These are phyloP conservation scores for Delphinella strobiligena DNA, from an alignment of 2,329 filamentous ascomycete species.

Conservation along the genomic window DNA sequence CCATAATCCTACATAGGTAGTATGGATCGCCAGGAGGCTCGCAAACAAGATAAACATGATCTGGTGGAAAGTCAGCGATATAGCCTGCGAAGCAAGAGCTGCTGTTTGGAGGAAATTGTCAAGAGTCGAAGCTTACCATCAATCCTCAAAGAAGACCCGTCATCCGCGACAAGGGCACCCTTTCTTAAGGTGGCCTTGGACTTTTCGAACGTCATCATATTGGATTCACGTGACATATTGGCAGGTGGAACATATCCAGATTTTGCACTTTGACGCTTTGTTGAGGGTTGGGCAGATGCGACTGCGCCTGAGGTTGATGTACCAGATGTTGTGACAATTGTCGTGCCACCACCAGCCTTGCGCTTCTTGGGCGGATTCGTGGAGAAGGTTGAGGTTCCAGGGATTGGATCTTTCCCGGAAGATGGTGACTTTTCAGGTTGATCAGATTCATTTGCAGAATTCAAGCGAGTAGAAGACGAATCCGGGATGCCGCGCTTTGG, in stretches of 20 bases:
- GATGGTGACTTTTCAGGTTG: slow-evolving; percentile 3
- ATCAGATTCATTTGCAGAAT: not conserved
- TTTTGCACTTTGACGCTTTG: slow-evolving; percentile 16
- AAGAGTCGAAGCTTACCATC: slow-evolving; percentile 60
- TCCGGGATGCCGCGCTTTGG: slow-evolving; percentile 12
- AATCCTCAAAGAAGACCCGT: slow-evolving; percentile 69
- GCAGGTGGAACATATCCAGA: slow-evolving; percentile 25
- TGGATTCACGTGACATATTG: slow-evolving; percentile 51
- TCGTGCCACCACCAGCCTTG: slow-evolving; percentile 51
- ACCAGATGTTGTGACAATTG: slow-evolving; percentile 11
- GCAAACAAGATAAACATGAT: slow-evolving; percentile 90
- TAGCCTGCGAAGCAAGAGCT: no score
- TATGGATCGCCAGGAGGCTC: slow-evolving; percentile 97
- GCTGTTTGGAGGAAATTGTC: not conserved
- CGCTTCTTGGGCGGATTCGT: slow-evolving; percentile 62
- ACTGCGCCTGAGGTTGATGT: slow-evolving; percentile 14
- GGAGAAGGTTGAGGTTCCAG: slow-evolving; percentile 48
- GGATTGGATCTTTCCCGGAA: slow-evolving; percentile 19
- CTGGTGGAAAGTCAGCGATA: slow-evolving; percentile 34
- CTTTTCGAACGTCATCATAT: slow-evolving; percentile 79
- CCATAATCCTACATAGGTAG: slow-evolving; percentile 96
- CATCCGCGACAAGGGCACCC: slow-evolving; percentile 74
- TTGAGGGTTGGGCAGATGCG: slow-evolving; percentile 11
- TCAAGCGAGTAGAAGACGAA: slow-evolving; percentile 2
- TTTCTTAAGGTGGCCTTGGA: slow-evolving; percentile 57